Conservation (phyloP, 345 rosid species). For the Passiflora organensis region DNA sequence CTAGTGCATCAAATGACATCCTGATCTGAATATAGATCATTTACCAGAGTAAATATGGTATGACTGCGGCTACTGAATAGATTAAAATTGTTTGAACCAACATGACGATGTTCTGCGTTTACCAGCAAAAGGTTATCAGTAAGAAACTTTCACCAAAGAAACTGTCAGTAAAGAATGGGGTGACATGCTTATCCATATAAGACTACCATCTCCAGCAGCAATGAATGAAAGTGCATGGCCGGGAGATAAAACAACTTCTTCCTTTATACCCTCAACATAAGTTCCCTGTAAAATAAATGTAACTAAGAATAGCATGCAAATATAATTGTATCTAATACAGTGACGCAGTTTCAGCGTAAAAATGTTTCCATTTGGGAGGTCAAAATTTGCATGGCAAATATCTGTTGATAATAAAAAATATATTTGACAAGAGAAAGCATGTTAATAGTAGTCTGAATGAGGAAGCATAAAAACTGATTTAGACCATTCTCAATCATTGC, state of each 20-base stretch:
- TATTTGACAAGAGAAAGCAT: too few relatives aligned
- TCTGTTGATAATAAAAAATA: too few relatives aligned
- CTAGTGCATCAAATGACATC: neutral
- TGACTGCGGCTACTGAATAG: conserved; percentile 98
- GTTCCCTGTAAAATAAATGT: conserved; percentile 62
- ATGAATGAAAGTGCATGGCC: conserved; percentile 97
- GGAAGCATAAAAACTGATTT: too few relatives aligned
- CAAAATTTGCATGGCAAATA: too few relatives aligned
- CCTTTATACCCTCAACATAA: conserved; percentile 98
- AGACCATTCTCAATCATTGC: too few relatives aligned
- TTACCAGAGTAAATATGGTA: conserved; percentile 94
- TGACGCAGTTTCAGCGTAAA: too few relatives aligned
- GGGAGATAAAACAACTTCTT: conserved; percentile 98
- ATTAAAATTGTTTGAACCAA: conserved; percentile 98
- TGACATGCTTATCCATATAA: neutral
- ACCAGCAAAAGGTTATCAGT: conserved; percentile 14
- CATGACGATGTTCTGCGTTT: conserved; percentile 94
- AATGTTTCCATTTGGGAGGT: too few relatives aligned
- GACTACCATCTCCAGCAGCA: conserved; percentile 97
- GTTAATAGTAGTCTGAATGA: too few relatives aligned
- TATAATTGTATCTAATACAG: too few relatives aligned
- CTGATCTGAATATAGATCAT: conserved; percentile 3
- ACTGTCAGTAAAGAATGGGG: neutral
- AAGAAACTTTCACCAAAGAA: conserved; percentile 6
- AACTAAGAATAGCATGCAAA: neutral